Evolutionary conservation across 1,284 basidiomycete genomes (phyloP).

Genomic region (Phenoliferia sp.): DNA sequence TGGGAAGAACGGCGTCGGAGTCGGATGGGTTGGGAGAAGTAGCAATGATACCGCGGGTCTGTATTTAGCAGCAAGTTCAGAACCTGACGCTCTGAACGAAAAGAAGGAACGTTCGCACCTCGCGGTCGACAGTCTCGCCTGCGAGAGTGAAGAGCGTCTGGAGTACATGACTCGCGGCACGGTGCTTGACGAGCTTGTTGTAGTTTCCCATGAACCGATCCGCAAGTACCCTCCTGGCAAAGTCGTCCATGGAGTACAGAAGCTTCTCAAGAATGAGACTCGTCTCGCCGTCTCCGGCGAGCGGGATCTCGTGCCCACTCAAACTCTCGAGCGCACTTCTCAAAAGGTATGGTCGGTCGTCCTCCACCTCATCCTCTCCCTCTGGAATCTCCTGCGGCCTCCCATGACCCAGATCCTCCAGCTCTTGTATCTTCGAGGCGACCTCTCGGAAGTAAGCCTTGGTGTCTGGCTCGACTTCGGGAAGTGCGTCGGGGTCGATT

Average conservation of each 20-base stretch:
- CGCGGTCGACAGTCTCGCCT: constrained; percentile 67
- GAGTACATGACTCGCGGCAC: constrained; percentile 87
- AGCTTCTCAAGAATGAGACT: constrained; percentile 82
- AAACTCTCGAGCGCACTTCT: constrained; percentile 77
- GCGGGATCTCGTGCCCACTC: constrained; percentile 75
- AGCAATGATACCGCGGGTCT: constrained; percentile 63
- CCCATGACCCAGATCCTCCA: constrained; percentile 26
- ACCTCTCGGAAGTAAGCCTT: constrained; percentile 38
- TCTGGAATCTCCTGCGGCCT: constrained; percentile 18
- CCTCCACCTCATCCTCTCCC: constrained; percentile 33
- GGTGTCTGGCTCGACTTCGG: constrained; percentile 35
- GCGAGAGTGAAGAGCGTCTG: constrained; percentile 77
- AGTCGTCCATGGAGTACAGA: constrained; percentile 87
- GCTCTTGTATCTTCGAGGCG: constrained; percentile 35
- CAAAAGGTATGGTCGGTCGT: constrained; percentile 69
- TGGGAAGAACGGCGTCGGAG: constrained; percentile 55
- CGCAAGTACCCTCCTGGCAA: constrained; percentile 77
- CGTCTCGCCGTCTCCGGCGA: constrained; percentile 87
- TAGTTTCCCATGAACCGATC: constrained; percentile 80
- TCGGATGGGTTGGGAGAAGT: constrained; percentile 47
- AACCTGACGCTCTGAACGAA: not conserved
- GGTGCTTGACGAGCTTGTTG: constrained; percentile 63
- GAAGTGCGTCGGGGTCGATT: constrained; percentile 29
- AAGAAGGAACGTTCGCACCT: constrained; percentile 51
- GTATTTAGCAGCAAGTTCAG: constrained; percentile 4